phyloP scores from a whole-genome alignment of 2,329 filamentous ascomycete genomes.

The Paecilomyces variotii region DNA sequence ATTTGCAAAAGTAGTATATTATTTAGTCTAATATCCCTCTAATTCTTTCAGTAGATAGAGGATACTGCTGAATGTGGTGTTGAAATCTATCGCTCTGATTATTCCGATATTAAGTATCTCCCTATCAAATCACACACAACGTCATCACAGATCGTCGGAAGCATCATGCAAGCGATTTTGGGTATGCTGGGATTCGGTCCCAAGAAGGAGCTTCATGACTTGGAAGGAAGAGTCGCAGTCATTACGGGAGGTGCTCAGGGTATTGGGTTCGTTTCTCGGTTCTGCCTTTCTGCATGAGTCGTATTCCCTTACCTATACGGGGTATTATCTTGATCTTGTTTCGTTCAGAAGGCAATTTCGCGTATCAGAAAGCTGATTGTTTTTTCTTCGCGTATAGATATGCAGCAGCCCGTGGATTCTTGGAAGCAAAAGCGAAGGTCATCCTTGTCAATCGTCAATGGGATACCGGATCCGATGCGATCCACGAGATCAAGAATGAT shows the following conservation, averaged over 20 bases:
- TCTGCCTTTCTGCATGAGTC: not conserved
- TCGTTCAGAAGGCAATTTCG: no score
- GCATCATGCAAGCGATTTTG: conserved; percentile 33
- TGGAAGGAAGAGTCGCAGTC: conserved; percentile 30
- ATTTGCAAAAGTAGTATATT: no score
- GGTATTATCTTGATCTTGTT: no score
- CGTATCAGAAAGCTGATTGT: not conserved
- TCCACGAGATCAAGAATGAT: conserved; percentile 25
- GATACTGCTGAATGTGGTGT: not conserved
- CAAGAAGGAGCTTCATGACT: conserved; percentile 25
- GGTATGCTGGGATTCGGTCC: conserved; percentile 29
- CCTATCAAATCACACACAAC: not conserved
- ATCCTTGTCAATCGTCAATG: conserved; percentile 29
- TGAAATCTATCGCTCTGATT: not conserved
- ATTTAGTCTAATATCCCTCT: not conserved
- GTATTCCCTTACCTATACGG: not conserved
- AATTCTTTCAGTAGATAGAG: not conserved
- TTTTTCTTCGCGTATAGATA: conserved; percentile 10
- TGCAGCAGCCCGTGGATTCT: conserved; percentile 27
- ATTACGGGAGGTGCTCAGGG: conserved; percentile 34
- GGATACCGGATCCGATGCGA: conserved; percentile 33
- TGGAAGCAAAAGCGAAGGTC: conserved; percentile 26
- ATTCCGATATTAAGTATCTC: not conserved
- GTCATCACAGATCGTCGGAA: not conserved
- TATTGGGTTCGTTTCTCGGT: conserved; percentile 22